Percentiles rank a stretch among this genome's conserved stretches.
phyloP scores from a whole-genome alignment of 352 stramenopile genomes.

The Globisporangium ultimum region DNA sequence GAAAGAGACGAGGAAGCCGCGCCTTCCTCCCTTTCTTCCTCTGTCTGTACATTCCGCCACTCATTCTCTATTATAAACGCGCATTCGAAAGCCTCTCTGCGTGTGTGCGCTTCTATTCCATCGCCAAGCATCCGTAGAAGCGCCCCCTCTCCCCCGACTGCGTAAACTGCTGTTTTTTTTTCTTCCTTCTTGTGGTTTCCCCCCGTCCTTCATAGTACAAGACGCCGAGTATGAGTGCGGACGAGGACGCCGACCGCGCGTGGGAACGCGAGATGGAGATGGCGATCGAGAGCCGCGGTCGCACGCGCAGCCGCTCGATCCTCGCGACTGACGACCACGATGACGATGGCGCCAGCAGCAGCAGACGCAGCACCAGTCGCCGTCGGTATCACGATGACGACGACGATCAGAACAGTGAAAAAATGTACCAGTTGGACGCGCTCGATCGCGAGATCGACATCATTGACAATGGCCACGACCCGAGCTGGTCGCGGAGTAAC shows the following conservation, averaged over 20 bases:
- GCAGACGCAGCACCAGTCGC: slow-evolving; percentile 5
- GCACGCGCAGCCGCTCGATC: slow-evolving; percentile 79
- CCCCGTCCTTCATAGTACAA: background rate
- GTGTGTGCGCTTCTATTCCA: too few relatives aligned
- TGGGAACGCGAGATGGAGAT: slow-evolving; percentile 86
- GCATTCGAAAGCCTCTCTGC: too few relatives aligned
- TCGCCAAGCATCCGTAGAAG: too few relatives aligned
- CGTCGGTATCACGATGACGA: slow-evolving; percentile 10
- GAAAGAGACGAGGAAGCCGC: background rate
- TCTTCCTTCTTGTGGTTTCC: background rate
- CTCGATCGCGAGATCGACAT: slow-evolving; percentile 26
- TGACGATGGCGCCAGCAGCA: background rate
- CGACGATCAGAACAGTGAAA: slow-evolving; percentile 7
- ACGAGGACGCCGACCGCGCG: slow-evolving; percentile 22
- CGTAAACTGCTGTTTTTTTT: too few relatives aligned
- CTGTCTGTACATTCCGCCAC: background rate
- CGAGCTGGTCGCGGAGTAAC: slow-evolving; percentile 25
- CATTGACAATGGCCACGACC: slow-evolving; percentile 31
- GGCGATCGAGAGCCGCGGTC: slow-evolving; percentile 63
- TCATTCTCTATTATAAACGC: background rate
- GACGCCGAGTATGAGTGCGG: background rate
- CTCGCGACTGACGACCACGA: slow-evolving; percentile 39
- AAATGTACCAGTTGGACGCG: slow-evolving; percentile 8
- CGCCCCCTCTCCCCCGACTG: too few relatives aligned
- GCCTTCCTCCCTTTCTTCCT: background rate